Evolutionary conservation across 352 stramenopile species (phyloP).

Genomic region (Globisporangium ultimum): DNA sequence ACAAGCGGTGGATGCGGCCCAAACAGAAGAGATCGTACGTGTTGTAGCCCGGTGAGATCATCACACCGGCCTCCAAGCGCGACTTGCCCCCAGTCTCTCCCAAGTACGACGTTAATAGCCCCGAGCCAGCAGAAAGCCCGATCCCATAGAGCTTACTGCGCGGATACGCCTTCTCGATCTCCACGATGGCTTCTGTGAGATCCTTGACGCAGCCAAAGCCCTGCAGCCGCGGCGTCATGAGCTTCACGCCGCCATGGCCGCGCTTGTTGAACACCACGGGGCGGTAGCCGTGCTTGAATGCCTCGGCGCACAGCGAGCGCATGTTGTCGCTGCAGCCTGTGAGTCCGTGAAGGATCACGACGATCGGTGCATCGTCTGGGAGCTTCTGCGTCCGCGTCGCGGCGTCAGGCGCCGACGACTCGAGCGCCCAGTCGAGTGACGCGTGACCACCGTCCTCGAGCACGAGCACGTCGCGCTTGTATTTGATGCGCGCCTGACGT

Average conservation of each 20-base stretch:
- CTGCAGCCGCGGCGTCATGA: slow-evolving; percentile 65
- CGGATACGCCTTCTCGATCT: slow-evolving; percentile 47
- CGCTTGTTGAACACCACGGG: slow-evolving; percentile 86
- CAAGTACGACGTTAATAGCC: slow-evolving; percentile 68
- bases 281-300: slow-evolving; percentile 54
- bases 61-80: slow-evolving; percentile 46
- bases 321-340: slow-evolving; percentile 65
- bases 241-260: slow-evolving; percentile 59
- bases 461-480: slow-evolving; percentile 54
- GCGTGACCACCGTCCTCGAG: slow-evolving; percentile 63
- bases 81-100: slow-evolving; percentile 54
- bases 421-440: slow-evolving; percentile 63
- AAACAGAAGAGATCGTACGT: slow-evolving; percentile 65
- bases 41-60: slow-evolving; percentile 80
- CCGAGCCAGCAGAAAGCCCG: slow-evolving; percentile 67
- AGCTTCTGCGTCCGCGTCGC: background rate
- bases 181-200: slow-evolving; percentile 44
- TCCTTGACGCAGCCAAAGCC: slow-evolving; percentile 64
- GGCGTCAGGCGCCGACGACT: slow-evolving; percentile 19
- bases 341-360: slow-evolving; percentile 65
- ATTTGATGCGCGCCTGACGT: slow-evolving; percentile 46
- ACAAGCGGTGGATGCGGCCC: slow-evolving; percentile 59
- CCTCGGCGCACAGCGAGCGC: slow-evolving; percentile 60
- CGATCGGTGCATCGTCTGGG: slow-evolving; percentile 39
- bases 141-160: slow-evolving; percentile 56